Evolutionary conservation across 75 land plant species (phyloP).

Genomic region (Chamaecyparis obtusa): DNA sequence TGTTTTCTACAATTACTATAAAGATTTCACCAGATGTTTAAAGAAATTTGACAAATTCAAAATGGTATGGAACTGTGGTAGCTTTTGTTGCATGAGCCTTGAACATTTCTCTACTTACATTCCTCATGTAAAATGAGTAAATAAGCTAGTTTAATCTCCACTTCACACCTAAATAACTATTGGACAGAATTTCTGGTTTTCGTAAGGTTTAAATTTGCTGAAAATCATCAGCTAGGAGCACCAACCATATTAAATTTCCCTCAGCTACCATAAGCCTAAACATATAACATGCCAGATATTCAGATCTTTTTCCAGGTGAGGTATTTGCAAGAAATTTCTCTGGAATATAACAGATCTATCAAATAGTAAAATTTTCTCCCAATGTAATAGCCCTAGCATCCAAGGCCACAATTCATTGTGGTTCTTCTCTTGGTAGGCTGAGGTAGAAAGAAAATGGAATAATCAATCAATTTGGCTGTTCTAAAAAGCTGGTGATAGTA

Average conservation of each 20-base stretch:
- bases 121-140: background rate
- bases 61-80: background rate
- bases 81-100: background rate
- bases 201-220: background rate
- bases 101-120: background rate
- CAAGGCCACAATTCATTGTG: background rate
- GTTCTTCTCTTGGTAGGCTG: background rate
- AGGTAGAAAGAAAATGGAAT: slow-evolving; percentile 5
- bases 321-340: slow-evolving; percentile 3
- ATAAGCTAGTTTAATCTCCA: background rate
- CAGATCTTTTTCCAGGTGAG: background rate
- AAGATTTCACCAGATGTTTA: background rate
- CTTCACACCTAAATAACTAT: background rate
- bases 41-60: background rate
- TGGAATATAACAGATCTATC: background rate
- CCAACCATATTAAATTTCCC: background rate
- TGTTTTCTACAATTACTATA: background rate
- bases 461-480: background rate
- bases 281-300: background rate
- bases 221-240: background rate
- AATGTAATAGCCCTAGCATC: background rate
- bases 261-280: slow-evolving; percentile 2
- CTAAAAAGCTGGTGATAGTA: background rate
- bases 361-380: slow-evolving; percentile 8
- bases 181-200: background rate